Evolutionary conservation across 2,329 filamentous ascomycete genomes (phyloP).

Genomic region (Cryphonectria naterciae): DNA sequence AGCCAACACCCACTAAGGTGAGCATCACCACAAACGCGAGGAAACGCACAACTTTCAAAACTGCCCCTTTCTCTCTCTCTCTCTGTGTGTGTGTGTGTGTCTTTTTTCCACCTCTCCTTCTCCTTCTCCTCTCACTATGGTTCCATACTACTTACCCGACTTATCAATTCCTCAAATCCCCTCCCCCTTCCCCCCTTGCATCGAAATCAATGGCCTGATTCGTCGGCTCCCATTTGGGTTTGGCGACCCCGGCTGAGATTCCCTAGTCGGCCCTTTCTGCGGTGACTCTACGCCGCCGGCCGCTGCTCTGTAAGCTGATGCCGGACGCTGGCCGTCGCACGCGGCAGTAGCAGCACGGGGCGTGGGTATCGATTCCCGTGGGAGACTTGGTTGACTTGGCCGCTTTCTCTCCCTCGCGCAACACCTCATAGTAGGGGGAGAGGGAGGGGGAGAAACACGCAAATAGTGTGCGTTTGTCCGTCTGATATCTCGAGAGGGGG

Average conservation of each 20-base stretch:
- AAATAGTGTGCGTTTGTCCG: neutral
- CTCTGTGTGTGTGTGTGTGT: too few relatives aligned
- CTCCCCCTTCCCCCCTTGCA: too few relatives aligned
- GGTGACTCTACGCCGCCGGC: conserved; percentile 7
- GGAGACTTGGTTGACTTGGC: neutral
- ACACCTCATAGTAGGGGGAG: neutral
- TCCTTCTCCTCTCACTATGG: neutral
- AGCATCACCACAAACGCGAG: neutral
- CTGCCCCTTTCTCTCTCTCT: neutral
- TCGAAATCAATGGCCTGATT: neutral
- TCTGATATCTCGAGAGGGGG: conserved; percentile 1
- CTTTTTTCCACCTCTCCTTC: too few relatives aligned
- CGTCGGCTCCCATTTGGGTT: neutral
- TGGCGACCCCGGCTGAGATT: conserved; percentile 4
- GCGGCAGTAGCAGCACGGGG: neutral
- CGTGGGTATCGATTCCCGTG: neutral
- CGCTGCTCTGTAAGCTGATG: conserved; percentile 21
- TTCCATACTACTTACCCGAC: neutral
- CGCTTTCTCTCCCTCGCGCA: neutral
- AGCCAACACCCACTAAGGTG: neutral
- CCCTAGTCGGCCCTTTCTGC: conserved; percentile 17
- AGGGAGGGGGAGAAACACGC: too few relatives aligned
- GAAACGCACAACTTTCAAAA: neutral
- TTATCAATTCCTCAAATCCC: neutral
- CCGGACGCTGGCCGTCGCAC: conserved; percentile 4